These are phyloP conservation scores for Xylariaceae sp. DNA, from an alignment of 2,329 filamentous ascomycete genomes.

Conservation along the genomic window DNA sequence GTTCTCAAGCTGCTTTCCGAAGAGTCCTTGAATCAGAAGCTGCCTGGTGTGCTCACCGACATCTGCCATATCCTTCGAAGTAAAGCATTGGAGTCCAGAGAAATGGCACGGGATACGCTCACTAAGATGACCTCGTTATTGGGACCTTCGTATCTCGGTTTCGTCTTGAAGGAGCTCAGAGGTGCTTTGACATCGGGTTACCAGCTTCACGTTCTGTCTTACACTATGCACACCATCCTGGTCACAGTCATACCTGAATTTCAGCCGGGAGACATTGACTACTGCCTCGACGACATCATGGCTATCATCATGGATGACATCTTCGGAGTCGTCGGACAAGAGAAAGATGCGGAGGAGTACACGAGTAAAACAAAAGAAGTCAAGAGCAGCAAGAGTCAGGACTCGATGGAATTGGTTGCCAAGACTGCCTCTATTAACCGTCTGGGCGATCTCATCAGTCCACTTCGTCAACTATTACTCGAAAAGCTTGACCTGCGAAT, in stretches of 20 bases:
- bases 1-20: slow-evolving; percentile 74
- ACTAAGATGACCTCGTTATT: slow-evolving; percentile 76
- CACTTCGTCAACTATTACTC: slow-evolving; percentile 70
- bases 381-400: slow-evolving; percentile 96
- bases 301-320: slow-evolving; percentile 94
- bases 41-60: slow-evolving; percentile 83
- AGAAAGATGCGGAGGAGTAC: slow-evolving; percentile 96
- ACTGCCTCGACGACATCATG: slow-evolving; percentile 74
- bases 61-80: slow-evolving; percentile 90
- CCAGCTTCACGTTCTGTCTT: slow-evolving; percentile 91
- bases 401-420: slow-evolving; percentile 91
- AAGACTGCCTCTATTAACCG: slow-evolving; percentile 71
- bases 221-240: slow-evolving; percentile 87
- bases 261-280: slow-evolving; percentile 78
- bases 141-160: slow-evolving; percentile 78
- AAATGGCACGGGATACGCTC: slow-evolving; percentile 84
- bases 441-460: slow-evolving; percentile 69
- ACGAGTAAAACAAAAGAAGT: slow-evolving; percentile 95
- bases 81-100: slow-evolving; percentile 79
- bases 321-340: slow-evolving; percentile 85
- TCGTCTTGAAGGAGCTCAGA: slow-evolving; percentile 86
- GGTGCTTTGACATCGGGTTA: slow-evolving; percentile 80
- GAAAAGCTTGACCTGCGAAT: slow-evolving; percentile 81
- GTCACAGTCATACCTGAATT: slow-evolving; percentile 68
- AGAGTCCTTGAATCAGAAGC: slow-evolving; percentile 63